These are phyloP conservation scores for Aspergillus luchuensis DNA, from an alignment of 2,329 filamentous ascomycete genomes.

Conservation along the genomic window DNA sequence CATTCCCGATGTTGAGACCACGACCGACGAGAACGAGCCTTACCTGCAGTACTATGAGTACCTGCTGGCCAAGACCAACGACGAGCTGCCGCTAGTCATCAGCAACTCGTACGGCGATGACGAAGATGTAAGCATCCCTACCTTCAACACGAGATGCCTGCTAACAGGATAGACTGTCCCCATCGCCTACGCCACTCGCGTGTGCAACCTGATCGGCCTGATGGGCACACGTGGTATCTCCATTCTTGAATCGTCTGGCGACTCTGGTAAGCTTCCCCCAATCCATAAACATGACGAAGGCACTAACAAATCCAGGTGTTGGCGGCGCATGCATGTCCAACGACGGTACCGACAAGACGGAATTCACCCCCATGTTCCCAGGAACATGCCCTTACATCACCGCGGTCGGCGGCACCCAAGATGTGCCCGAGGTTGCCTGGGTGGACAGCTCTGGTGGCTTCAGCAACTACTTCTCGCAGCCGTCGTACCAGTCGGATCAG, in stretches of 20 bases:
- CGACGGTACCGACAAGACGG: slow-evolving; percentile 54
- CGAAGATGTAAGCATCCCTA: slow-evolving; percentile 44
- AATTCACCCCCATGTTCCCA: slow-evolving; percentile 65
- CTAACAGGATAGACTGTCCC: slow-evolving; percentile 56
- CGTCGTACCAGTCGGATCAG: slow-evolving; percentile 50
- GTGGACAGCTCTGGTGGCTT: slow-evolving; percentile 53
- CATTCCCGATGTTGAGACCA: slow-evolving; percentile 49
- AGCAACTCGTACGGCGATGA: slow-evolving; percentile 68
- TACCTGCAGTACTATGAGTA: slow-evolving; percentile 66
- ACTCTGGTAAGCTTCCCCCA: slow-evolving; percentile 36
- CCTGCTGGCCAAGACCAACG: slow-evolving; percentile 53
- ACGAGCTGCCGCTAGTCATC: slow-evolving; percentile 61
- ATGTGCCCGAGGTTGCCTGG: slow-evolving; percentile 53
- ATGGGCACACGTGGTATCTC: slow-evolving; percentile 69
- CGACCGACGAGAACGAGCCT: slow-evolving; percentile 63
- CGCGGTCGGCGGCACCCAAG: slow-evolving; percentile 62
- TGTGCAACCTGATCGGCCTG: slow-evolving; percentile 66
- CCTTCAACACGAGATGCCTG: background rate
- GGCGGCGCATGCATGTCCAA: slow-evolving; percentile 2
- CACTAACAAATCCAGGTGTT: background rate
- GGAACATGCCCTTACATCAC: slow-evolving; percentile 70
- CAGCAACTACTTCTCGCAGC: slow-evolving; percentile 53
- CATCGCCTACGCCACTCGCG: slow-evolving; percentile 59
- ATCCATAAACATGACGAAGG: too few species aligned
- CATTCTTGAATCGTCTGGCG: slow-evolving; percentile 64